Evolutionary conservation across 371 early-diverging fungal genomes (phyloP).

Genomic region (Mortierella sp.): DNA sequence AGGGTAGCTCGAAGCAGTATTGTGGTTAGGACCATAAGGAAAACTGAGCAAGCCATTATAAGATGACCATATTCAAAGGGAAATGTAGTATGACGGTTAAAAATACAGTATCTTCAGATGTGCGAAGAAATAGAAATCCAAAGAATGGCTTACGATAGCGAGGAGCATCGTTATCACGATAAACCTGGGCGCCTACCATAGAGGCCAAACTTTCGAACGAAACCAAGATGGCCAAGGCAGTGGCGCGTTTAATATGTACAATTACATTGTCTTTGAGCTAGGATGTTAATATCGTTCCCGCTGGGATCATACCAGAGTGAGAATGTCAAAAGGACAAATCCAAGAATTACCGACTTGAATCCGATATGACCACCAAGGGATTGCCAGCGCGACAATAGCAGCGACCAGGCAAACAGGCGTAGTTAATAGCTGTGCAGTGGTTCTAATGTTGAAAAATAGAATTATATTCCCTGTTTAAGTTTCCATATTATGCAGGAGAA

Average conservation of each 20-base stretch:
- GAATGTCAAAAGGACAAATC: slow-evolving; percentile 39
- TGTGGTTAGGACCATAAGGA: slow-evolving; percentile 10
- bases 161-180: slow-evolving; percentile 73
- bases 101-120: neutral
- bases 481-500: neutral
- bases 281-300: slow-evolving; percentile 19
- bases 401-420: slow-evolving; percentile 32
- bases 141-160: slow-evolving; percentile 31
- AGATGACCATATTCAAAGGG: slow-evolving; percentile 27
- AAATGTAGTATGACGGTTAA: neutral
- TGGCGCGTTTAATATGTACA: slow-evolving; percentile 70
- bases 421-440: slow-evolving; percentile 38
- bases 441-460: too few species aligned
- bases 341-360: slow-evolving; percentile 19
- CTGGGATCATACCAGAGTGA: slow-evolving; percentile 30
- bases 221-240: slow-evolving; percentile 67
- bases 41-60: slow-evolving; percentile 16
- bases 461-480: too few species aligned
- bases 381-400: slow-evolving; percentile 16
- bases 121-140: neutral
- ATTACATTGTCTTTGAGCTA: slow-evolving; percentile 69
- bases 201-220: slow-evolving; percentile 68
- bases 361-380: slow-evolving; percentile 52
- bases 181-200: slow-evolving; percentile 71
- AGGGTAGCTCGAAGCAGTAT: slow-evolving; percentile 4